phyloP scores from a whole-genome alignment of 2,329 filamentous ascomycete genomes.

The Venturia nashicola region DNA sequence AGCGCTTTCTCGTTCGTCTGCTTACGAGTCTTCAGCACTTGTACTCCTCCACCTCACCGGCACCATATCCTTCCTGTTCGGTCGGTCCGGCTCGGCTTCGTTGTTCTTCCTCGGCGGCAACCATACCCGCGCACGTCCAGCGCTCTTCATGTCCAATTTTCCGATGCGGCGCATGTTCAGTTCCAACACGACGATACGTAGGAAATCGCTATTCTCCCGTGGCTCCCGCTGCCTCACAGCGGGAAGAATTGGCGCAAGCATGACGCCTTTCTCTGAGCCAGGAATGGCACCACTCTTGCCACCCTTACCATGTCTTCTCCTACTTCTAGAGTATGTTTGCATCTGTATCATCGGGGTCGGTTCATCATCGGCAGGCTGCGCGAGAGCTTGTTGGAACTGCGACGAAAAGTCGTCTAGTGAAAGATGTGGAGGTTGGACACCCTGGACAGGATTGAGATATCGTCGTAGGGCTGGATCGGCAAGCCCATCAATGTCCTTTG shows the following conservation, averaged over 20 bases:
- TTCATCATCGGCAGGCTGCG: constrained; percentile 11
- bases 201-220: constrained; percentile 50
- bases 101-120: constrained; percentile 41
- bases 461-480: constrained; percentile 45
- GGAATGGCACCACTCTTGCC: constrained; percentile 14
- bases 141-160: constrained; percentile 44
- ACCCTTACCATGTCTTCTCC: constrained; percentile 30
- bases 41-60: constrained; percentile 25
- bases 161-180: constrained; percentile 56
- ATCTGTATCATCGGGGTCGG: constrained; percentile 46
- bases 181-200: constrained; percentile 52
- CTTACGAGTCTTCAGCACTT: constrained; percentile 13
- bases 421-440: background rate
- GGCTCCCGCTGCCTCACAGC: constrained; percentile 47
- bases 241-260: constrained; percentile 19
- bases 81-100: constrained; percentile 15
- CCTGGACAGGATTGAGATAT: constrained; percentile 44
- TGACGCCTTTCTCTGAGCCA: constrained; percentile 14
- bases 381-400: constrained; percentile 23
- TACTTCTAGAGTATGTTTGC: constrained; percentile 44
- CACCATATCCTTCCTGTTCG: constrained; percentile 16
- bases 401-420: constrained; percentile 11
- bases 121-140: constrained; percentile 47
- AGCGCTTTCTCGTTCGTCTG: background rate
- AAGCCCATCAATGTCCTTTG: constrained; percentile 38